Conservation (phyloP, 345 rosid species). For the Raphanus sativus region DNA sequence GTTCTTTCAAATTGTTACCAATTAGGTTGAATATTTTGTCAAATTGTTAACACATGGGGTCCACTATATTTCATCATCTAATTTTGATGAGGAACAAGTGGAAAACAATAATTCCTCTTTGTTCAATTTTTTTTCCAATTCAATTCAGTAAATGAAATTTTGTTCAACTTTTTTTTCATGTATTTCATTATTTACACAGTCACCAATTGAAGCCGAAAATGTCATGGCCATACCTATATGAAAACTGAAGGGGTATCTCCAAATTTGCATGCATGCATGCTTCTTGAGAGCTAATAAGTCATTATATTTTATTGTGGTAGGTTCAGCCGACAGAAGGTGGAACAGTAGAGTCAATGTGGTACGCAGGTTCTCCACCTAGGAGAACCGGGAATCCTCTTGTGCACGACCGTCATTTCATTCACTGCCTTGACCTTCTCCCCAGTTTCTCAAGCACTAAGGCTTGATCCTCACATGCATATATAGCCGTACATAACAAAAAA, state of each 20-base stretch:
- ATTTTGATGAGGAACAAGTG: no score
- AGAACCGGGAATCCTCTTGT: conserved; percentile 72
- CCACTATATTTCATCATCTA: no score
- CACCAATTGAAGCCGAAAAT: no score
- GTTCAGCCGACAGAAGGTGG: conserved; percentile 43
- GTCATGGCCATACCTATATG: background rate
- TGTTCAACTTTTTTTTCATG: no score
- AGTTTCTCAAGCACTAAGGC: conserved; percentile 56
- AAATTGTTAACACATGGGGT: no score
- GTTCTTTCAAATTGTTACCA: no score
- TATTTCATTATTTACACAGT: no score
- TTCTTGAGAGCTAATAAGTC: background rate
- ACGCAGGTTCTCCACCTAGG: conserved; percentile 78
- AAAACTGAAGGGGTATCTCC: background rate
- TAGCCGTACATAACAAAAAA: background rate
- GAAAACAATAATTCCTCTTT: no score
- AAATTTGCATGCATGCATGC: background rate
- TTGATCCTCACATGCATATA: conserved; percentile 5
- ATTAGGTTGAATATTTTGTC: no score
- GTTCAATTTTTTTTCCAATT: no score
- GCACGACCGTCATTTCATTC: conserved; percentile 63
- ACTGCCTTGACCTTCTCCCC: conserved; percentile 65
- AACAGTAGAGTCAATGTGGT: conserved; percentile 39
- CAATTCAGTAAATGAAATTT: no score
- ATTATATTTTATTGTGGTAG: background rate